phyloP scores from a whole-genome alignment of 2,329 filamentous ascomycete genomes.

The Taxawa tesnikishii region DNA sequence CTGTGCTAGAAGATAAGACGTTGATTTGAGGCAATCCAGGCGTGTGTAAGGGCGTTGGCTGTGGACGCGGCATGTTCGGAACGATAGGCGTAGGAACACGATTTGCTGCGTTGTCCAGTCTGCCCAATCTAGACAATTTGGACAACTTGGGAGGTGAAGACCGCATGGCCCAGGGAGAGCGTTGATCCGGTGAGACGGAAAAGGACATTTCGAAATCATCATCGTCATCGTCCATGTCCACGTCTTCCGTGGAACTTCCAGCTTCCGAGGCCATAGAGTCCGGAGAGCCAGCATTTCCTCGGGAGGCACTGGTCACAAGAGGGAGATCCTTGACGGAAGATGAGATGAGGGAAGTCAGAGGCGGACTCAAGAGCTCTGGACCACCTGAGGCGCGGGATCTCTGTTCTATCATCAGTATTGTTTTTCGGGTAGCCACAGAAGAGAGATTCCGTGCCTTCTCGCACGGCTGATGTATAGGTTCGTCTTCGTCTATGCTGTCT shows the following conservation, averaged over 20 bases:
- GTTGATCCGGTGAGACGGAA: conserved; percentile 4
- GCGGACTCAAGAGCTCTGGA: neutral
- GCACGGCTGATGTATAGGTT: too few species aligned
- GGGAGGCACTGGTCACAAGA: neutral
- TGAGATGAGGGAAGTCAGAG: neutral
- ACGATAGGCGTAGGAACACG: conserved; percentile 5
- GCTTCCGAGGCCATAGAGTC: conserved; percentile 4
- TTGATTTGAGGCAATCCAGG: neutral
- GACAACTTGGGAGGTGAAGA: conserved; percentile 3
- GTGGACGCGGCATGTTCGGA: neutral
- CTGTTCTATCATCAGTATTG: neutral
- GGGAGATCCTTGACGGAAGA: neutral
- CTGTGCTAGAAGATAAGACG: neutral
- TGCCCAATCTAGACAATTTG: neutral
- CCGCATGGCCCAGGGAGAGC: conserved; percentile 4
- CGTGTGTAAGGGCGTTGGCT: conserved; percentile 2
- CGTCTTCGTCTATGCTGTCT: too few species aligned
- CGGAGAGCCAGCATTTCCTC: conserved; percentile 3
- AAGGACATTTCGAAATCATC: conserved; percentile 1
- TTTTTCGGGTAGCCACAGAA: too few species aligned
- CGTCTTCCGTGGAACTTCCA: conserved; percentile 6
- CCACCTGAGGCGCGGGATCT: neutral
- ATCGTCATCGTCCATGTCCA: conserved; percentile 8
- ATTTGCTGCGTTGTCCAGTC: conserved; percentile 2
- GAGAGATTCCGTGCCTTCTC: too few species aligned